These are phyloP conservation scores for Pseudonitzschia multiseries DNA, from an alignment of 108 stramenopile species.

Conservation along the genomic window DNA sequence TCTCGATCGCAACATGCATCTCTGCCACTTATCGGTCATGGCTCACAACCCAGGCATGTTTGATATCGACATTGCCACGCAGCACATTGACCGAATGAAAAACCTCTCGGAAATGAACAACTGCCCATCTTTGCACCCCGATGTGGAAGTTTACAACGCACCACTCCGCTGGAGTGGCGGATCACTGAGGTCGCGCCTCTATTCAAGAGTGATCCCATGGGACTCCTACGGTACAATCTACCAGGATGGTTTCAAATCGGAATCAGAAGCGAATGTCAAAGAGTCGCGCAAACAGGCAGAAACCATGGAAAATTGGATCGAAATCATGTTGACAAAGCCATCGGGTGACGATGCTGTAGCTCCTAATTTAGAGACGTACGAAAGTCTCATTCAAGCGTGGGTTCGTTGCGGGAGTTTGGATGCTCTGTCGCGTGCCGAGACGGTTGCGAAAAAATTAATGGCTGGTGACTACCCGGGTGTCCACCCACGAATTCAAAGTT, in stretches of 20 bases:
- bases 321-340: constrained; percentile 37
- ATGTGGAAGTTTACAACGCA: constrained; percentile 60
- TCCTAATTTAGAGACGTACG: constrained; percentile 66
- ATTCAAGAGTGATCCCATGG: constrained; percentile 37
- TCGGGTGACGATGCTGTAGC: constrained; percentile 20
- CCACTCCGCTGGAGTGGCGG: constrained; percentile 59
- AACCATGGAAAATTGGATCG: constrained; percentile 54
- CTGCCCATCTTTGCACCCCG: constrained; percentile 33
- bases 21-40: constrained; percentile 41
- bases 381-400: constrained; percentile 77
- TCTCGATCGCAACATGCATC: constrained; percentile 43
- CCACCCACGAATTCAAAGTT: constrained; percentile 45
- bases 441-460: constrained; percentile 31
- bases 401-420: constrained; percentile 59
- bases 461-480: background rate
- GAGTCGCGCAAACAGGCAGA: constrained; percentile 40
- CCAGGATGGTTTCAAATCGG: constrained; percentile 43
- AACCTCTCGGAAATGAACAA: constrained; percentile 20
- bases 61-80: constrained; percentile 45
- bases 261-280: constrained; percentile 18
- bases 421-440: constrained; percentile 56
- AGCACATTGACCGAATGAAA: constrained; percentile 49
- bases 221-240: constrained; percentile 42
- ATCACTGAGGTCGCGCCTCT: constrained; percentile 22
- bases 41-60: constrained; percentile 43